Evolutionary conservation across 2,329 filamentous ascomycete species (phyloP), one percentile per base, ranked within the genome.

Genomic region (Colletotrichum karsti): DNA sequence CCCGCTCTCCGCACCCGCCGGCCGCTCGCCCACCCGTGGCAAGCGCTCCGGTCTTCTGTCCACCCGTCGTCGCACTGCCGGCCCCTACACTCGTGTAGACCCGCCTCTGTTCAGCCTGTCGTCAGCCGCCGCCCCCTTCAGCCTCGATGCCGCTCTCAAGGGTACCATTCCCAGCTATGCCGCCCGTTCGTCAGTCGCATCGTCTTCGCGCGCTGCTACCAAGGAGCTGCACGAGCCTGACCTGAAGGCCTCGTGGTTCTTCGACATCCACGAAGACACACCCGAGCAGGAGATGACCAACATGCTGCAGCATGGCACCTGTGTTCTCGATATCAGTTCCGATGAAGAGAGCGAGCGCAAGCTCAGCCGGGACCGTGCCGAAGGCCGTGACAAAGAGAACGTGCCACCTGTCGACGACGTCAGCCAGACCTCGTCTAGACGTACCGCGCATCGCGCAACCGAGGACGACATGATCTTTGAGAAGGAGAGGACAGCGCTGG

Each of bases 181-280:
- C 4, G 81, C 84, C 50, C 86, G 83, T 65, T 73, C 76, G 15
- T 66, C 74, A 12, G 63, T 74, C 64, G 72, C 76, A 24, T 69
- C 77, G 59, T 75, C 74, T 70, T 73, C 74, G 62, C 67, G 70
- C 26, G 61, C 63, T 54, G 41, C 50, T 7, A 35, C 51, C 54
- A 69, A 66, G 60, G 73, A 75, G 48, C 75, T 87, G 37, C 70
- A 80, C 44, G 82, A 83, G 67, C 76, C 83, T 22, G 83, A 87
- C 59, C 78, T 86, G 73, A 88, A 92, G 76, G 85, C 89, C 35
- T 86, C 86, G 65, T 98, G 94, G 95, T 92, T 92, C 83, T 98
- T 99, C 77, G 92, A 95, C 67, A 98, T 99, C 75, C 91, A 98
- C 77, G 93, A 97, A 77, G 95, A 99, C 79, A 94, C 93, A 0